phyloP scores from a whole-genome alignment of 2,329 filamentous ascomycete species.

The Waltergamsia citrina region DNA sequence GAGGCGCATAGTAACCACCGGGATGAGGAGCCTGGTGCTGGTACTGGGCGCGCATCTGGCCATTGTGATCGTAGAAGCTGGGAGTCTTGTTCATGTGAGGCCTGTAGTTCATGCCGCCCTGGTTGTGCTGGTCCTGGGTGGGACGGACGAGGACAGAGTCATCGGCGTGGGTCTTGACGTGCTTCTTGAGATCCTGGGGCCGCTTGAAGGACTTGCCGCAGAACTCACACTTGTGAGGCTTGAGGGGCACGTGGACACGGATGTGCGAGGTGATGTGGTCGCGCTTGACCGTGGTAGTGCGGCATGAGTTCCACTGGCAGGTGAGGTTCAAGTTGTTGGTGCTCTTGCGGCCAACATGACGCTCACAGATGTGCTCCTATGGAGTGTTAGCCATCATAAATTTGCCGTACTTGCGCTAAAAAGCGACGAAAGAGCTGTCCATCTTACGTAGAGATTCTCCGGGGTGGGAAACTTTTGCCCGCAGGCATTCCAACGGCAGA shows the following conservation, averaged over 20 bases:
- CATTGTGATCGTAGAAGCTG: constrained; percentile 56
- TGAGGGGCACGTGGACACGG: constrained; percentile 94
- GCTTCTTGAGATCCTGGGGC: constrained; percentile 97
- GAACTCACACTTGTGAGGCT: constrained; percentile 98
- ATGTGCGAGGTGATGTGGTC: constrained; percentile 99
- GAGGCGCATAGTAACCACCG: constrained; percentile 47
- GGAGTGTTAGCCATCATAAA: background rate
- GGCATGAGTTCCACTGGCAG: constrained; percentile 93
- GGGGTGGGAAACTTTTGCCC: constrained; percentile 47
- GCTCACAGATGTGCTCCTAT: constrained; percentile 95
- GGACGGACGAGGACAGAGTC: constrained; percentile 66
- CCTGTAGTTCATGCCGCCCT: constrained; percentile 45
- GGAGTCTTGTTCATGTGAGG: constrained; percentile 42
- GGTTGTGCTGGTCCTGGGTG: constrained; percentile 42
- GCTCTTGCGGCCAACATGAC: constrained; percentile 96
- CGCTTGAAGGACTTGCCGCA: constrained; percentile 99
- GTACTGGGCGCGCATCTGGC: constrained; percentile 50
- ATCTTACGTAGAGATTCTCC: constrained; percentile 50
- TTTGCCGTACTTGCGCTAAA: too few relatives aligned
- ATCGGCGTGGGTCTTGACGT: constrained; percentile 97
- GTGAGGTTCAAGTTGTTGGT: constrained; percentile 98
- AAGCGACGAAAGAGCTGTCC: too few relatives aligned
- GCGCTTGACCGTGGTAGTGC: constrained; percentile 94
- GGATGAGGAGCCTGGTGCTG: constrained; percentile 45
- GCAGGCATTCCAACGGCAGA: constrained; percentile 52